Evolutionary conservation across 2,329 filamentous ascomycete species (phyloP).

Genomic region (Calonectria honghensis): DNA sequence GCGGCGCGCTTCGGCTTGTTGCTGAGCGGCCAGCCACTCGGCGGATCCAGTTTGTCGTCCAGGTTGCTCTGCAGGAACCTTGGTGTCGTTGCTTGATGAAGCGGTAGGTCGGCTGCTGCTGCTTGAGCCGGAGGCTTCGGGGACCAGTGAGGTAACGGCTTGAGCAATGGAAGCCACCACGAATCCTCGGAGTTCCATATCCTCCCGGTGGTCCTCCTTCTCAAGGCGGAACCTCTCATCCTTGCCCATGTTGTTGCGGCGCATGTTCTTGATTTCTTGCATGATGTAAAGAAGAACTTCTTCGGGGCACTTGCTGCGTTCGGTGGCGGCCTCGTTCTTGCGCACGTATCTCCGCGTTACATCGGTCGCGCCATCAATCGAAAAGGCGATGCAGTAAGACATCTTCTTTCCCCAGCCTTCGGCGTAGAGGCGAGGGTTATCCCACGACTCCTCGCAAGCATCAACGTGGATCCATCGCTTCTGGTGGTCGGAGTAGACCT

Average conservation of each 20-base stretch:
- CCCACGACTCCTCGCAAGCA: constrained; percentile 95
- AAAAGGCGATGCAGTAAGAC: constrained; percentile 97
- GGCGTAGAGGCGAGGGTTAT: constrained; percentile 92
- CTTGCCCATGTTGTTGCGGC: constrained; percentile 89
- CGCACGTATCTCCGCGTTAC: constrained; percentile 82
- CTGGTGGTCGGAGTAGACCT: constrained; percentile 95
- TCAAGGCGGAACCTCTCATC: constrained; percentile 88
- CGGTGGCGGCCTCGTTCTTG: constrained; percentile 82
- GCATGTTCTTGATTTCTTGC: constrained; percentile 90
- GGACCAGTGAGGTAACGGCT: constrained; percentile 81
- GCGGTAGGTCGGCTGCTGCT: constrained; percentile 46
- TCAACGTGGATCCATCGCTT: constrained; percentile 98
- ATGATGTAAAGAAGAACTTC: constrained; percentile 93
- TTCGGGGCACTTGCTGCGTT: constrained; percentile 88
- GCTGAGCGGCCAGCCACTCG: constrained; percentile 71
- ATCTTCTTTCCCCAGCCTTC: constrained; percentile 98
- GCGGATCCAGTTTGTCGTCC: constrained; percentile 69
- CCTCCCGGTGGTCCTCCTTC: constrained; percentile 86
- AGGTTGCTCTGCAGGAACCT: constrained; percentile 77
- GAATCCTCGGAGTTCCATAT: constrained; percentile 83
- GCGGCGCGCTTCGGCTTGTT: constrained; percentile 63
- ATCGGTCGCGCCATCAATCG: constrained; percentile 86
- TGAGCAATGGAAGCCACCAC: constrained; percentile 84
- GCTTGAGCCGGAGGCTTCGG: constrained; percentile 63
- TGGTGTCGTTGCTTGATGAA: constrained; percentile 71